A percentile compares a stretch with the other conserved stretches of the same genome.
phyloP scores from a whole-genome alignment of 2,329 filamentous ascomycete species.

The Aspergillus tanneri region DNA sequence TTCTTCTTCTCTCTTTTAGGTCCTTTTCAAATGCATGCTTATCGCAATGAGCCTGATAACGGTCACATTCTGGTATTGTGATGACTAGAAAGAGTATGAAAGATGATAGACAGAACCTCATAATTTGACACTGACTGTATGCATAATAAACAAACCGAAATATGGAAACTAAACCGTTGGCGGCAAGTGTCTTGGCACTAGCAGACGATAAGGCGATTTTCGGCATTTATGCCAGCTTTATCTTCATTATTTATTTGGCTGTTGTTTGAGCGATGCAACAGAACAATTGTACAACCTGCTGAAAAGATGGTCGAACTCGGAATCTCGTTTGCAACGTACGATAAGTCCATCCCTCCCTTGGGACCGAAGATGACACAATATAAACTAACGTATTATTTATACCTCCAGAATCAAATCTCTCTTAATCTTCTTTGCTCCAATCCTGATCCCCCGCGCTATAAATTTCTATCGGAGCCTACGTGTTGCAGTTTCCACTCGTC shows the following conservation, averaged over 20 bases:
- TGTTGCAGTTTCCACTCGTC: conserved; percentile 35
- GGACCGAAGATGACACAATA: too few species aligned
- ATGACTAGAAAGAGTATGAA: neutral
- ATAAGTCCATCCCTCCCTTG: too few species aligned
- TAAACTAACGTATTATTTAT: conserved; percentile 5
- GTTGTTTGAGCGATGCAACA: too few species aligned
- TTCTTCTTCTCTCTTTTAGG: neutral
- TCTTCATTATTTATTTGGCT: too few species aligned
- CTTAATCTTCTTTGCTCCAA: conserved; percentile 44
- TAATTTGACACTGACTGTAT: too few species aligned
- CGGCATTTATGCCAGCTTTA: conserved; percentile 4
- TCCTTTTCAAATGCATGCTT: neutral
- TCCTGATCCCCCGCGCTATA: conserved; percentile 42
- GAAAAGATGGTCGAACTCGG: conserved; percentile 29
- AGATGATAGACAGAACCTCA: neutral
- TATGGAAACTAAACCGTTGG: too few species aligned
- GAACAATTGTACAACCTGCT: too few species aligned
- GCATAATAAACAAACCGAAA: too few species aligned
- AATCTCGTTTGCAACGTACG: conserved; percentile 35
- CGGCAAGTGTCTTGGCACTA: too few species aligned
- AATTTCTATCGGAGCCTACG: conserved; percentile 39
- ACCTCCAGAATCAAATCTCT: conserved; percentile 46
- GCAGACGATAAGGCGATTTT: too few species aligned
- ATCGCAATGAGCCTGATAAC: too few species aligned
- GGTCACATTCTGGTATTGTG: too few species aligned